Percentiles rank a stretch among this genome's conserved stretches.
These are phyloP conservation scores for Cyclotella baltica DNA, from an alignment of 108 stramenopile species.

Conservation along the genomic window DNA sequence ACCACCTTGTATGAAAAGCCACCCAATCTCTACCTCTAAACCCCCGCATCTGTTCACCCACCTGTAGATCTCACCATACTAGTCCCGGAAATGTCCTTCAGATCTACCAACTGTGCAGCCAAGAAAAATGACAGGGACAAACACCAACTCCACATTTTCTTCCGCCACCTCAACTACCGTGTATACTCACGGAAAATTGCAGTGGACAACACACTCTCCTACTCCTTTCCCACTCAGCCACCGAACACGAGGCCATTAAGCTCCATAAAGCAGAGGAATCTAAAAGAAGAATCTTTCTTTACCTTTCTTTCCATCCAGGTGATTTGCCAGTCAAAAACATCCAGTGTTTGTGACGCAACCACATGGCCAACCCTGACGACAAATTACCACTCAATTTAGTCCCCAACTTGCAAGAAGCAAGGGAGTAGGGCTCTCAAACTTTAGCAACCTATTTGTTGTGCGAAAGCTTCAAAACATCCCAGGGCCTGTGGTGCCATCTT, in stretches of 20 bases:
- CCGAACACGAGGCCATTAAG: not conserved
- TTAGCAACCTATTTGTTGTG: not conserved
- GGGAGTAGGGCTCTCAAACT: not conserved
- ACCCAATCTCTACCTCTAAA: constrained; percentile 8
- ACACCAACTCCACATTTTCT: constrained; percentile 25
- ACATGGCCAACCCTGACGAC: not conserved
- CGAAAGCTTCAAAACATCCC: not conserved
- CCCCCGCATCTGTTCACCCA: constrained; percentile 3
- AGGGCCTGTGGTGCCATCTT: not conserved
- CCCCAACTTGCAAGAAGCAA: not conserved
- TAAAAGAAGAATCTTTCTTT: constrained; percentile 6
- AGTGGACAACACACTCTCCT: constrained; percentile 17
- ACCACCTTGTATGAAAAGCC: constrained; percentile 18
- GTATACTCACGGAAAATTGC: constrained; percentile 18
- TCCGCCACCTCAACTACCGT: constrained; percentile 22
- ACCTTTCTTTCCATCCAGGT: not conserved
- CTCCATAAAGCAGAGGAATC: not conserved
- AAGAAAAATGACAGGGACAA: not conserved
- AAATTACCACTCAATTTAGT: not conserved
- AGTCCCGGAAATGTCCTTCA: constrained; percentile 24
- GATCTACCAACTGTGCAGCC: constrained; percentile 22
- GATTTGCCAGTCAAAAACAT: constrained; percentile 3
- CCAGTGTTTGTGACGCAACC: constrained; percentile 9
- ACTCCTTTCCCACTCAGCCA: not conserved
- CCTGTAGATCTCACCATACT: not conserved